These are phyloP conservation scores for Schizopora paradoxa DNA, from an alignment of 1,284 basidiomycete genomes.

Conservation along the genomic window DNA sequence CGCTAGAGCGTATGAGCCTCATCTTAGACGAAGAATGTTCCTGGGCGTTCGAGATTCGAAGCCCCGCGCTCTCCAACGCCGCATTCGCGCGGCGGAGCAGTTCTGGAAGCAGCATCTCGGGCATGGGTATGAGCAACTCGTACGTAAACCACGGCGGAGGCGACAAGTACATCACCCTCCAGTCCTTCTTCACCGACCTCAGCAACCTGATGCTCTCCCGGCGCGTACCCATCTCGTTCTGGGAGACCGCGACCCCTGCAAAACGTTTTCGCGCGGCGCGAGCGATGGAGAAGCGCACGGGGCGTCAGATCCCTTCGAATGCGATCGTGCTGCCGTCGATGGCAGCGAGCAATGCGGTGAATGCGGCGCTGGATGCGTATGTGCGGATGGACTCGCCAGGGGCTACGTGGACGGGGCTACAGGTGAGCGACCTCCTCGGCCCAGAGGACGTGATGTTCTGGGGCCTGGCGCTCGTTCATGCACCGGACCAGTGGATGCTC, in stretches of 20 bases:
- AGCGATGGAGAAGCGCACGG: conserved; percentile 7
- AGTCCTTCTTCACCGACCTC: conserved; percentile 5
- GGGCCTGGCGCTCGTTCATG: conserved; percentile 12
- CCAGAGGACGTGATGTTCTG: conserved; percentile 10
- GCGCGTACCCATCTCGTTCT: conserved; percentile 9
- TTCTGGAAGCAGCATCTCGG: background rate
- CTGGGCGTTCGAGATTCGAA: conserved; percentile 10
- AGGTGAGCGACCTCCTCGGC: conserved; percentile 6
- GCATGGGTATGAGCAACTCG: background rate
- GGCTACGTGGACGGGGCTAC: conserved; percentile 6
- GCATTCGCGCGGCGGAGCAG: background rate
- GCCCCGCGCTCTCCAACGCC: background rate
- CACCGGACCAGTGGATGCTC: conserved; percentile 11
- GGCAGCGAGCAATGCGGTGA: conserved; percentile 3
- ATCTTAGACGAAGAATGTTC: conserved; percentile 2
- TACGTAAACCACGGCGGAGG: background rate
- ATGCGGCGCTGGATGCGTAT: conserved; percentile 10
- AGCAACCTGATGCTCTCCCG: conserved; percentile 5
- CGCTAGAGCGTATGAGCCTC: conserved; percentile 7
- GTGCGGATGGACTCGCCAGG: conserved; percentile 7
- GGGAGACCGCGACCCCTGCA: conserved; percentile 1
- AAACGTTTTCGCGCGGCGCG: conserved; percentile 1
- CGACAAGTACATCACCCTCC: conserved; percentile 5
- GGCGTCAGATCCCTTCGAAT: background rate
- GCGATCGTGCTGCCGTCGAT: conserved; percentile 4